Evolutionary conservation across 352 stramenopile species (phyloP), one percentile per base, ranked within the genome.

Genomic region (Phytopythium helicoides): DNA sequence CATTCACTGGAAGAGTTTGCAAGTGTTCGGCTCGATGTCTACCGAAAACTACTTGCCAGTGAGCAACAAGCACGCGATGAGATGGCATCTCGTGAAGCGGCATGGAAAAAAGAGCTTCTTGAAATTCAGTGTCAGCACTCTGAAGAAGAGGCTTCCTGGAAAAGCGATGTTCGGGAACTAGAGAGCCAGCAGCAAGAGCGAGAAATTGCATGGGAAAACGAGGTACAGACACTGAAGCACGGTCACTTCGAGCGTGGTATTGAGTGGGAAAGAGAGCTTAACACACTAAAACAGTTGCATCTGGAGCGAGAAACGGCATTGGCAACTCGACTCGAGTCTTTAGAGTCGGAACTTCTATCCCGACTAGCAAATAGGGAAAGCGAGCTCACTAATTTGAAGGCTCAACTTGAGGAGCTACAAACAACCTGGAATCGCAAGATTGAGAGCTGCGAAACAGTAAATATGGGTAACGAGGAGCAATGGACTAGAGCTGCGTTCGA

Each of bases 1-100:
- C 4, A 33, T 8, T 0, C 15, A 2, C 2, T 44, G 0, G 31
- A 16, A 15, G 47, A 42, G 33, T 44, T 53, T 16, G 33, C 34
- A 0, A 35, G 21, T 19, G 42, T 53, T 35, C 47, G 47, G 3
- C 19, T 53, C 4, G 31, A 53, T 14, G 33, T 53, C 14, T 53
- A 53, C 34, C 47, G 34, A n/a, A 53, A 53, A 22, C 14, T 53
- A 21, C 21, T 53, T 1, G 33, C 49, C 23, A 52, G 54, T 40
- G 15, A 60, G 58, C 16, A 36, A 12, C 6, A 5, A 38, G 21
- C 53, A 49, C 19, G 16, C 16, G 23, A 46, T 18, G 37, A 41
- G 28, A 35, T 35, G 22, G 14, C 5, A 9, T 15, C 26, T 9
- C 16, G 22, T 12, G 41, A 47, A 22, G 23, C 41, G 22, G 22